phyloP scores from a whole-genome alignment of 2,329 filamentous ascomycete genomes.

The Clarireedia sp. region DNA sequence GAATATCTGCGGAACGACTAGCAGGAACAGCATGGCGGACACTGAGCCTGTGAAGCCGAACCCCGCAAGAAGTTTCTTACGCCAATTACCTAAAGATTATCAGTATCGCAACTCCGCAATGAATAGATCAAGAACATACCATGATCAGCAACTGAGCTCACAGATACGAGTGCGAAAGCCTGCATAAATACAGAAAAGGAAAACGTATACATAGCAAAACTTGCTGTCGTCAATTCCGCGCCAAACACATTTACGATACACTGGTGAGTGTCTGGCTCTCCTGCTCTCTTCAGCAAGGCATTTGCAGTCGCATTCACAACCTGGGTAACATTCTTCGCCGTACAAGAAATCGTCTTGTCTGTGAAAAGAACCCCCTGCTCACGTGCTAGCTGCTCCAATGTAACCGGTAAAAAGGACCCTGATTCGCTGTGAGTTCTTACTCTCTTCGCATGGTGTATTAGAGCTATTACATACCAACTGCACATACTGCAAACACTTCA shows the following conservation, averaged over 20 bases:
- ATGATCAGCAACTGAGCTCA: slow-evolving; percentile 91
- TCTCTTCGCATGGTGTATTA: background rate
- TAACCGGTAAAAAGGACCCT: slow-evolving; percentile 90
- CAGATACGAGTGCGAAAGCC: slow-evolving; percentile 83
- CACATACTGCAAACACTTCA: slow-evolving; percentile 92
- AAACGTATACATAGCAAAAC: slow-evolving; percentile 97
- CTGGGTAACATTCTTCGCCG: slow-evolving; percentile 32
- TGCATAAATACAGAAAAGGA: slow-evolving; percentile 84
- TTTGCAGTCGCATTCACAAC: slow-evolving; percentile 13
- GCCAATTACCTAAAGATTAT: slow-evolving; percentile 46
- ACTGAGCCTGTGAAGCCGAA: slow-evolving; percentile 81
- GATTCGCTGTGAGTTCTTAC: slow-evolving; percentile 29
- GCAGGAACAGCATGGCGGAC: slow-evolving; percentile 80
- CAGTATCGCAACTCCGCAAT: background rate
- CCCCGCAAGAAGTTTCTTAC: slow-evolving; percentile 74
- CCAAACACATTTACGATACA: slow-evolving; percentile 79
- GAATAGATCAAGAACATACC: slow-evolving; percentile 37
- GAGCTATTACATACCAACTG: slow-evolving; percentile 51
- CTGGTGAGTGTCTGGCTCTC: slow-evolving; percentile 22
- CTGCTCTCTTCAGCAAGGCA: slow-evolving; percentile 20
- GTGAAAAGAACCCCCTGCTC: slow-evolving; percentile 82
- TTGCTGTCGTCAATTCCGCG: slow-evolving; percentile 83
- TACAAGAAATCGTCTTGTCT: slow-evolving; percentile 69
- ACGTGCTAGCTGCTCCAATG: slow-evolving; percentile 84
- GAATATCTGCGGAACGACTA: slow-evolving; percentile 66